Base-by-base conservation (phyloP, 2,329 filamentous ascomycete genomes). In the Aspergillus sp. region DNA sequence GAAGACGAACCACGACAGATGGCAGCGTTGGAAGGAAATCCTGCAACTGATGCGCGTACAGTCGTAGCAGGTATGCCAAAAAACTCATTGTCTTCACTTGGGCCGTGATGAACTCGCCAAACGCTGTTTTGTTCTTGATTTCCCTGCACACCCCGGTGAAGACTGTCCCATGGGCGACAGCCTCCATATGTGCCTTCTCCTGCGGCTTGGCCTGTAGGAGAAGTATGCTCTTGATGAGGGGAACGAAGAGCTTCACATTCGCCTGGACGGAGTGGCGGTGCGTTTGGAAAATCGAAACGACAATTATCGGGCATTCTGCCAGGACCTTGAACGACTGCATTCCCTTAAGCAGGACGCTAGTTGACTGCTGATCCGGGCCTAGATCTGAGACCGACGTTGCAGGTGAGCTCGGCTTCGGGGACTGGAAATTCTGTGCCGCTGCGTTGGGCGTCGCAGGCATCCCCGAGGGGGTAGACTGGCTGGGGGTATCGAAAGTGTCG, bases 31-130 rank as follows among this genome's bases (percentile, higher is more conserved):
- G 81, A 16, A 98, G 66, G 48, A 98, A 96, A 47, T 98, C 91
- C 8, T 78, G 76, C 7, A 98, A 67, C 44, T 94, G 83, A 36
- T 82, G 80, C 2, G 86, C 79, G 58, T 95, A 93, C 29, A 93
- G 82, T 26, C 91, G 71, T 8, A 98, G 72, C 1, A 98, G 66
- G 53, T 96, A 98, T 1, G 93, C 93, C 45, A 98, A 60, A 51
- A 98, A 98, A 51, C 88, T 96, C 89, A 98, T 96, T 0, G 89
- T 96, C 68, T 99, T 96, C 11, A 98, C 91, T 58, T 99, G 93
- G 1, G 89, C 86, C 0, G 86, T 96, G 43, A 98, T 93, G 45
- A 96, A 93, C 49, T 98, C 93, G 22, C 89, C 91, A 64, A 96
- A 99, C 1, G 88, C 89, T 8, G 82, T 82, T 36, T 88, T 74